A percentile compares a stretch with the other conserved stretches of the same genome.
Conservation (phyloP, 495 filamentous ascomycete species). For the Venustampulla echinocandica region DNA sequence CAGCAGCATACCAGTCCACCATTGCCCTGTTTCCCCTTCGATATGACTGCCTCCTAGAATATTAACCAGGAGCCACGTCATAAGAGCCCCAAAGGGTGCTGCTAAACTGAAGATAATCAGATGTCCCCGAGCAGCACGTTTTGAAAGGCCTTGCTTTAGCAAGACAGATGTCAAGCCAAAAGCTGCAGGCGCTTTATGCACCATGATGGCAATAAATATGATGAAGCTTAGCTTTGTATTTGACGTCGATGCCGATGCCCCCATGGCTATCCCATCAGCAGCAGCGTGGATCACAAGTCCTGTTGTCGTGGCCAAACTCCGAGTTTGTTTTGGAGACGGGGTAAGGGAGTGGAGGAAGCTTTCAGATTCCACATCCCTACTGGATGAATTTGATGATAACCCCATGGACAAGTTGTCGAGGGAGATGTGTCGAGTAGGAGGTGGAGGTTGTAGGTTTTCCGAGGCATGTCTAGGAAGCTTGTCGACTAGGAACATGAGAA, state of each 20-base stretch:
- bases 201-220: conserved; percentile 92
- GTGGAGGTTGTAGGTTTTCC: conserved; percentile 41
- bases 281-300: conserved; percentile 94
- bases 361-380: conserved; percentile 38
- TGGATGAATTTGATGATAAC: conserved; percentile 26
- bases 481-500: conserved; percentile 96
- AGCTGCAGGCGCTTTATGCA: conserved; percentile 93
- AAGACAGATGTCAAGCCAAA: conserved; percentile 89
- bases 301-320: conserved; percentile 66
- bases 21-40: conserved; percentile 38
- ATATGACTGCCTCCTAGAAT: conserved; percentile 47
- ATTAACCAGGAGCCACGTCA: conserved; percentile 71
- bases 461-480: conserved; percentile 67
- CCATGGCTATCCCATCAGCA: conserved; percentile 94
- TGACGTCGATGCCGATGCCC: conserved; percentile 68
- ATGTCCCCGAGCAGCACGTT: conserved; percentile 75
- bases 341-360: conserved; percentile 42
- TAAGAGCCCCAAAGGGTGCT: conserved; percentile 76
- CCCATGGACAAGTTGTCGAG: conserved; percentile 63
- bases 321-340: conserved; percentile 41
- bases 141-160: conserved; percentile 79
- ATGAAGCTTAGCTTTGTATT: conserved; percentile 71
- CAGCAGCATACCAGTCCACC: conserved; percentile 88
- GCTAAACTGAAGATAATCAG: conserved; percentile 86
- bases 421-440: conserved; percentile 60